Percentiles rank a stretch among this genome's conserved stretches.
Evolutionary conservation across 768 basidiomycete genomes (phyloP).

Genomic region (Suillus occidentalis): DNA sequence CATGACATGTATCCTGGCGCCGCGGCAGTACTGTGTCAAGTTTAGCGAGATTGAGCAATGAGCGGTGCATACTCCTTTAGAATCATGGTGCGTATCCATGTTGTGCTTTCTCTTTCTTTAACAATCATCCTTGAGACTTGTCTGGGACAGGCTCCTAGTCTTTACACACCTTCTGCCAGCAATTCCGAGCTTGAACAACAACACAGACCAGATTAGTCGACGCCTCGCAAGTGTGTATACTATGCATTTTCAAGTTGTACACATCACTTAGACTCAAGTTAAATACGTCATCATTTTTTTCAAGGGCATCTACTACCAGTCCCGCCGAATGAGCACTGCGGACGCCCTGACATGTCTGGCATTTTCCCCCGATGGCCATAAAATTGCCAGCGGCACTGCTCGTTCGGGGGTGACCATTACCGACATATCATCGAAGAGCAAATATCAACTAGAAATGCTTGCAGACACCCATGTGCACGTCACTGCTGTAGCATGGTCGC

Average conservation of each 20-base stretch:
- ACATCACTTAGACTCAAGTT: neutral
- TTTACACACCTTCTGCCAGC: no score
- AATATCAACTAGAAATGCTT: neutral
- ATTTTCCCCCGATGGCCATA: neutral
- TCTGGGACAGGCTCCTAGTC: no score
- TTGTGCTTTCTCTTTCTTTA: no score
- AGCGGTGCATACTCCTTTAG: no score
- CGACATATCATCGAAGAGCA: neutral
- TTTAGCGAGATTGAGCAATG: no score
- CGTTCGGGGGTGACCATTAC: conserved; percentile 4
- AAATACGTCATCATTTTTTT: neutral
- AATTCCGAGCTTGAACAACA: neutral
- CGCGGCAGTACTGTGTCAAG: no score
- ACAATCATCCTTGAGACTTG: no score
- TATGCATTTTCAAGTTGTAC: neutral
- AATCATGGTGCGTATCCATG: no score
- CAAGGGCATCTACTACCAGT: neutral
- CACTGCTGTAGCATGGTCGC: conserved; percentile 27
- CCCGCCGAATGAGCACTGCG: neutral
- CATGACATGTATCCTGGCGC: no score
- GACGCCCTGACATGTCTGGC: neutral
- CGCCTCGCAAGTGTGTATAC: neutral
- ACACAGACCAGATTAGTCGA: neutral
- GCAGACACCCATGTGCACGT: neutral
- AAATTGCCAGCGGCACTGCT: conserved; percentile 1